Base-by-base conservation (phyloP, 257 asterid species). In the Przewalskia tangutica region DNA sequence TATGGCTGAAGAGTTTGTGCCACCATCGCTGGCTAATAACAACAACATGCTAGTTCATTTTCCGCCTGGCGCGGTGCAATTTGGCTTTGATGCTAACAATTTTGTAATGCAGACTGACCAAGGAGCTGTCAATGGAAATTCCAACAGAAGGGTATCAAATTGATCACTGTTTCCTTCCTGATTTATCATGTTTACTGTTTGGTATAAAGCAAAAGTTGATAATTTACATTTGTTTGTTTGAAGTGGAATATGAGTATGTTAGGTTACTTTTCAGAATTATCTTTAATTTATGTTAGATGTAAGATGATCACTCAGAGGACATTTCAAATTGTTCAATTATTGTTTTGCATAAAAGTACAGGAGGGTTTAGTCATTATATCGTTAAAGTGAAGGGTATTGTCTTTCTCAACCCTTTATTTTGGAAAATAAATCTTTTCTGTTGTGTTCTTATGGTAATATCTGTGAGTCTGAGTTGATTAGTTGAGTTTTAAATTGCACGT, bases 1-100 rank as follows among this genome's bases (percentile, higher is more conserved):
- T 63, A 88, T 88, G 95, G 95, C 95, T 53, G 87, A 85, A 81
- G 95, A 91, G 83, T 91, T 91, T 79, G 92, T 91, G 81, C 95
- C 95, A 0, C 90, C 89, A 2, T 89, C 95, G 0, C 81, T 87
- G n/a, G 77, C 67, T 80, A 51, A 86, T 27, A 77, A 67, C 36
- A 77, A 67, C 80, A 70, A 48, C 59, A 77, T 67, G 75, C 82
- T 50, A 23, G 16, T 80, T 20, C 55, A 75, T 14, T 63, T 84
- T 20, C 82, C 80, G 16, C 86, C 83, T 4, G 82, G 85, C 13
- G 82, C 80, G 8, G 91, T 88, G 46, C 91, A 85, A 68, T 92
- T 90, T 82, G 97, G 96, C 84, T 92, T 81, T 73, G 88, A 83
- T 48, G 87, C 90, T 54, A 90, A 85, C 85, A 90, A 89, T 42